Conservation (phyloP, 805 yeast species). For the Hemisphaericaspora nanyangensis region DNA sequence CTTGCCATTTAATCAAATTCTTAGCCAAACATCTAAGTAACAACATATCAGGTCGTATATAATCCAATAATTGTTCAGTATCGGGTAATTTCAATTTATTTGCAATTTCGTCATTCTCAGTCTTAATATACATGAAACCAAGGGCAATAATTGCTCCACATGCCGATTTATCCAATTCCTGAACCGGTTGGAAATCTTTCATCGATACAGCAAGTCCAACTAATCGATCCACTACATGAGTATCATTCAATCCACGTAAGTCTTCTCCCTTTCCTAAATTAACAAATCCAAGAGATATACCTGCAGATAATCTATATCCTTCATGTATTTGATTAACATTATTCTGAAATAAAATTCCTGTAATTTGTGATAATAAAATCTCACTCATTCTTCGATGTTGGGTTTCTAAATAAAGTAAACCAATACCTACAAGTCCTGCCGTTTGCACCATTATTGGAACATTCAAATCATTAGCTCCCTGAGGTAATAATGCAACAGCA, state of each 20-base stretch:
- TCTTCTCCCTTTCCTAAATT: conserved; percentile 75
- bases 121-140: conserved; percentile 66
- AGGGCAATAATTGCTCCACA: conserved; percentile 78
- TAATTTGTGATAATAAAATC: conserved; percentile 66
- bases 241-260: conserved; percentile 55
- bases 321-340: conserved; percentile 63
- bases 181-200: conserved; percentile 59
- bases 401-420: conserved; percentile 71
- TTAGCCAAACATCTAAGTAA: conserved; percentile 60
- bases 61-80: conserved; percentile 57
- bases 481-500: conserved; percentile 85
- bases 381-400: conserved; percentile 87
- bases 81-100: conserved; percentile 56
- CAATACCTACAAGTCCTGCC: conserved; percentile 89
- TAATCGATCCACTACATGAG: conserved; percentile 59
- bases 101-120: conserved; percentile 59
- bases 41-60: conserved; percentile 75
- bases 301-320: conserved; percentile 83
- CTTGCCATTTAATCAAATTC: conserved; percentile 70
- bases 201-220: conserved; percentile 54
- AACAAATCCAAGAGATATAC: conserved; percentile 80
- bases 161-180: conserved; percentile 57
- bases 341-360: conserved; percentile 48
- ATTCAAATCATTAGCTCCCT: conserved; percentile 85
- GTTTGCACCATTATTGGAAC: conserved; percentile 81